phyloP scores from a whole-genome alignment of 2,329 filamentous ascomycete species.

The Botryotinia convoluta region DNA sequence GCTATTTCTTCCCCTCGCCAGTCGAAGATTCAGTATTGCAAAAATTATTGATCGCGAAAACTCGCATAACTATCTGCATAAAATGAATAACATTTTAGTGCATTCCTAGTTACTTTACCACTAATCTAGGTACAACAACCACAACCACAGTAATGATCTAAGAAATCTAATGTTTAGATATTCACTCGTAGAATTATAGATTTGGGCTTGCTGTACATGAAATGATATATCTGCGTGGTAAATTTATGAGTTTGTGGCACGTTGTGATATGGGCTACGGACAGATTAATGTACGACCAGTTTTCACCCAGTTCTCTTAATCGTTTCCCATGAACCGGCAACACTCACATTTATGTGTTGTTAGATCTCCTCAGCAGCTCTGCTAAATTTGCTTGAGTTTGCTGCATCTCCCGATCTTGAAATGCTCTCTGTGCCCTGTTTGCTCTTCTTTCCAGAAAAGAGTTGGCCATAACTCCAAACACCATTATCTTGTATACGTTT shows the following conservation, averaged over 20 bases:
- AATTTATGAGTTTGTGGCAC: not conserved
- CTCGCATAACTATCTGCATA: not conserved
- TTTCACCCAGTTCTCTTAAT: not conserved
- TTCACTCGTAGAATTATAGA: not conserved
- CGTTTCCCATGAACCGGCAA: not conserved
- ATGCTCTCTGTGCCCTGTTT: not conserved
- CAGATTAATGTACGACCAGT: not conserved
- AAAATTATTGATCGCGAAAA: constrained; percentile 26
- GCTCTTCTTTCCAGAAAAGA: not conserved
- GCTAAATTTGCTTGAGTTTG: not conserved
- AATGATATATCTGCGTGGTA: not conserved
- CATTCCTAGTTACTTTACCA: too few species aligned
- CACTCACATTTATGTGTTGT: not conserved
- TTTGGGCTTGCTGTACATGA: not conserved
- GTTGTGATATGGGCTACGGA: not conserved
- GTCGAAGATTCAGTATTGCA: constrained; percentile 23
- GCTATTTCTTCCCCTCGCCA: constrained; percentile 7
- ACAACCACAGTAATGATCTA: not conserved
- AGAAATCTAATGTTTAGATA: not conserved
- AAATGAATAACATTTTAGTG: not conserved
- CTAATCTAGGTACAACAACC: not conserved
- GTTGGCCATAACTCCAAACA: constrained; percentile 29
- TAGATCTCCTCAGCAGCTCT: not conserved
- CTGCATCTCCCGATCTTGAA: not conserved
- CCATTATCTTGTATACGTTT: constrained; percentile 22